Percentiles rank a stretch among this genome's conserved stretches.
phyloP scores from a whole-genome alignment of 2,329 filamentous ascomycete species.

The Colletotrichum orchidophilum region DNA sequence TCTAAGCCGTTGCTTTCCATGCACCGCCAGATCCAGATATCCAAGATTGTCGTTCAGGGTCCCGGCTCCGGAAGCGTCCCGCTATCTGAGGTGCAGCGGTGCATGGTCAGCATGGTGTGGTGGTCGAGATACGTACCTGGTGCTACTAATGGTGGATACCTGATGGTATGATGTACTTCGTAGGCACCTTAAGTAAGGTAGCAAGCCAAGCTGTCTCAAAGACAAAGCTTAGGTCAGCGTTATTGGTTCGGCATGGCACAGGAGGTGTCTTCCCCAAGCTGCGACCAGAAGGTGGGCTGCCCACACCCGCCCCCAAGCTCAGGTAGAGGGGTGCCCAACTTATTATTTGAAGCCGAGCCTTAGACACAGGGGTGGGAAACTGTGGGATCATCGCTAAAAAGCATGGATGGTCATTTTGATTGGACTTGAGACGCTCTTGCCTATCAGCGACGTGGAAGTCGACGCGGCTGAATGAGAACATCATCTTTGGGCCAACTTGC shows the following conservation, averaged over 20 bases:
- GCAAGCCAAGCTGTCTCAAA: neutral
- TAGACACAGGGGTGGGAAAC: constrained; percentile 17
- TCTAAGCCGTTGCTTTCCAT: constrained; percentile 36
- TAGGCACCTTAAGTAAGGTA: too few species aligned
- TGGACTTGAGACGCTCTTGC: constrained; percentile 27
- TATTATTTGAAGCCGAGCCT: constrained; percentile 4
- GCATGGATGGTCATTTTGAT: constrained; percentile 21
- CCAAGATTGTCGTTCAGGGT: constrained; percentile 24
- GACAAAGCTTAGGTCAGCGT: constrained; percentile 29
- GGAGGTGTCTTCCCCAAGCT: constrained; percentile 3
- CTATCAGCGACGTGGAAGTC: constrained; percentile 30
- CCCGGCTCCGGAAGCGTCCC: constrained; percentile 30
- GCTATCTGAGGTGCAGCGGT: neutral
- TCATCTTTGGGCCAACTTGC: constrained; percentile 23
- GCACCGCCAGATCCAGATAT: neutral
- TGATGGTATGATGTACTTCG: too few species aligned
- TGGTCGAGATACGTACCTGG: neutral
- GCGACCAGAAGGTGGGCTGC: constrained; percentile 11
- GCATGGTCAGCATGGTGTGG: neutral
- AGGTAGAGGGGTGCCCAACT: constrained; percentile 12
- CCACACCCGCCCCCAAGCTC: constrained; percentile 5
- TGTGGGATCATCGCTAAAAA: constrained; percentile 29
- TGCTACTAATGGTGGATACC: neutral
- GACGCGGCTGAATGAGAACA: constrained; percentile 26
- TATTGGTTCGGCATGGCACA: neutral